Conservation (phyloP, 2,329 filamentous ascomycete genomes). For the Pyrenophora tritici-repentis region DNA sequence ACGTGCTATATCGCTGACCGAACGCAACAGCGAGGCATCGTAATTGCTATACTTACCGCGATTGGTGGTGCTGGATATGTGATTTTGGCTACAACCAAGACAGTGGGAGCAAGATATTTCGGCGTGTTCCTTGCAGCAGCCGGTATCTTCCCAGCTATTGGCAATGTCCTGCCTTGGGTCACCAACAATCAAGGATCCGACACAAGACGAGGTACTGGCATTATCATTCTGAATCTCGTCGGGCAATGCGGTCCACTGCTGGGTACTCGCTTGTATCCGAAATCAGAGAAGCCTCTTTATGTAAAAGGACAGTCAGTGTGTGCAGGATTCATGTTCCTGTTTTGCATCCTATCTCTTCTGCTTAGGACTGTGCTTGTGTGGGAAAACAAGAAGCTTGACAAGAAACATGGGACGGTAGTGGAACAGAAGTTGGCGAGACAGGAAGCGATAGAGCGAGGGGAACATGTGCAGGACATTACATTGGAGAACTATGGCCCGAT, state of each 20-base stretch:
- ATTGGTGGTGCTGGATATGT: constrained; percentile 67
- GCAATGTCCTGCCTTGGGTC: constrained; percentile 73
- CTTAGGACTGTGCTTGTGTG: constrained; percentile 40
- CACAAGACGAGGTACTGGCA: constrained; percentile 67
- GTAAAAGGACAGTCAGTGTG: constrained; percentile 45
- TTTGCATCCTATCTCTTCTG: constrained; percentile 35
- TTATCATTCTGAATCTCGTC: constrained; percentile 70
- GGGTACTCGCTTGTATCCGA: constrained; percentile 44
- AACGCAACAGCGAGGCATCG: constrained; percentile 65
- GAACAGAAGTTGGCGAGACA: constrained; percentile 32
- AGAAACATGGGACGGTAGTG: constrained; percentile 36
- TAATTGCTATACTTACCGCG: constrained; percentile 61
- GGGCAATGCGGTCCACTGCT: constrained; percentile 57
- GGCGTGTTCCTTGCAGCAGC: constrained; percentile 61
- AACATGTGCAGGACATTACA: constrained; percentile 20
- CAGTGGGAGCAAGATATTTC: constrained; percentile 56
- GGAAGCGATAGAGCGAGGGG: constrained; percentile 22
- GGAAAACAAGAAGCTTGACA: constrained; percentile 47
- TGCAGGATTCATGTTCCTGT: constrained; percentile 47
- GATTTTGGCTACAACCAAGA: constrained; percentile 63
- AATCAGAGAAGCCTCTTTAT: constrained; percentile 39
- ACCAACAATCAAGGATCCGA: constrained; percentile 72
- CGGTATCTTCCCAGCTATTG: constrained; percentile 70
- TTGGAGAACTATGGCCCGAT: constrained; percentile 44
- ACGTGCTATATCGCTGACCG: constrained; percentile 70